Base-by-base conservation (phyloP, 2,329 filamentous ascomycete genomes). In the Penicillium sclerotiorum region DNA sequence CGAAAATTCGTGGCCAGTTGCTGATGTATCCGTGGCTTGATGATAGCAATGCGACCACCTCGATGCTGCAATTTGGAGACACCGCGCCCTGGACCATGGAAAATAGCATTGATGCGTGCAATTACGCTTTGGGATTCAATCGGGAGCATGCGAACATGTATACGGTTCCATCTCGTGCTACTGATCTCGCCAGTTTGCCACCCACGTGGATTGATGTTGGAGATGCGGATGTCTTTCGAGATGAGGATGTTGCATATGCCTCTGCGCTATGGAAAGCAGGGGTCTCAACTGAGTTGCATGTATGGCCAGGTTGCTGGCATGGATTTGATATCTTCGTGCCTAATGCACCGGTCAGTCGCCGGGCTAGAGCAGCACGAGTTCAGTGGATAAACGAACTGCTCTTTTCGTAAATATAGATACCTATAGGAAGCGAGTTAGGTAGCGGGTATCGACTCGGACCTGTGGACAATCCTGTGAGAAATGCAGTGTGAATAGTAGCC, bases 1-100 rank as follows among this genome's bases (percentile, higher is more conserved):
- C 59, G 4, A 28, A 43, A n/a, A 45, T 63, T n/a, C 22, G 46
- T 2, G 59, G 45, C 6, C 58, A 57, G 32, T 21, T 59, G 11
- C 45, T 63, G 8, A 49, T 50, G 2, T 57, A 47, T 40, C 60
- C 60, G 2, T 52, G 45, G 56, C 25, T 61, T 12, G 54, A 57
- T 12, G 55, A 63, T 37, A 43, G 33, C 5, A 55, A 45, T 9
- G 17, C 22, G 2, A 53, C 45, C 2, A 1, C 20, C 1, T 58
- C 56, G 1, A 32, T 49, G n/a, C n/a, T 43, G 25, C 54, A 60
- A 12, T 58, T 47, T 33, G 18, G 15, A 21, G 17, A 47, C 21
- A 18, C 37, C 4, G 23, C 23, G 23, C 40, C 47, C 15, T 49
- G 47, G 47, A 39, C 47, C 22, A 20, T n/a, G 17, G 15, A 27